Conservation (phyloP, 129 eudicot species). For the Artemisia tridentata region DNA sequence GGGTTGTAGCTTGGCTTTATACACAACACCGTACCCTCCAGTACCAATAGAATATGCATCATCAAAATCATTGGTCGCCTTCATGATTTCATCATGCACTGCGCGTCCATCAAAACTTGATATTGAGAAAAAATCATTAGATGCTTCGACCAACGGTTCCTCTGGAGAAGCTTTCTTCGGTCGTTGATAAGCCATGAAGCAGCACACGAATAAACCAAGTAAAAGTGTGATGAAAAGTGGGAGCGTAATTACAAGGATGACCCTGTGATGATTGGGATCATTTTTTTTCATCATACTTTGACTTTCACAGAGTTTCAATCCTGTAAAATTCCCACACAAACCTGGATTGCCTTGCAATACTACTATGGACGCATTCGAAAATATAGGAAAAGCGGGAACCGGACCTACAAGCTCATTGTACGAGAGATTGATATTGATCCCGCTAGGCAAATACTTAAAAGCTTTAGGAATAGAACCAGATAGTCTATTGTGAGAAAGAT, state of each 20-base stretch:
- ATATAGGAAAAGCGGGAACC: constrained; percentile 2
- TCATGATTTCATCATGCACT: too few species aligned
- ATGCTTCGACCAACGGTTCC: background rate
- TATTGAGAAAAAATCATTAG: background rate
- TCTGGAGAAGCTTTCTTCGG: background rate
- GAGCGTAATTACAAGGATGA: constrained; percentile 9
- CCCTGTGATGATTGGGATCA: background rate
- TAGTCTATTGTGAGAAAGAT: background rate
- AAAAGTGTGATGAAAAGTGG: constrained; percentile 2
- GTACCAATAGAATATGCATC: too few species aligned
- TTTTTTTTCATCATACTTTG: constrained; percentile 17
- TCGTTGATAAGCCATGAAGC: background rate
- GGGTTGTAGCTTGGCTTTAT: too few species aligned
- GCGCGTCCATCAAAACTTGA: too few species aligned
- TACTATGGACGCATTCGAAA: too few species aligned
- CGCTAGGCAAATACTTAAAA: constrained; percentile 19
- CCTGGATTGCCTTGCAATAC: too few species aligned
- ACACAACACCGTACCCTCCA: too few species aligned
- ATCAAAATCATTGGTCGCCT: too few species aligned
- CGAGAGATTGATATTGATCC: constrained; percentile 13
- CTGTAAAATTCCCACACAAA: too few species aligned
- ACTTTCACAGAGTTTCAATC: too few species aligned
- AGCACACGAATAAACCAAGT: background rate
- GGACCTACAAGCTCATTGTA: constrained; percentile 26
- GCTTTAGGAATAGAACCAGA: constrained; percentile 29